Evolutionary conservation across 163 green algal genomes (phyloP).

Genomic region (Prototheca cutis): DNA sequence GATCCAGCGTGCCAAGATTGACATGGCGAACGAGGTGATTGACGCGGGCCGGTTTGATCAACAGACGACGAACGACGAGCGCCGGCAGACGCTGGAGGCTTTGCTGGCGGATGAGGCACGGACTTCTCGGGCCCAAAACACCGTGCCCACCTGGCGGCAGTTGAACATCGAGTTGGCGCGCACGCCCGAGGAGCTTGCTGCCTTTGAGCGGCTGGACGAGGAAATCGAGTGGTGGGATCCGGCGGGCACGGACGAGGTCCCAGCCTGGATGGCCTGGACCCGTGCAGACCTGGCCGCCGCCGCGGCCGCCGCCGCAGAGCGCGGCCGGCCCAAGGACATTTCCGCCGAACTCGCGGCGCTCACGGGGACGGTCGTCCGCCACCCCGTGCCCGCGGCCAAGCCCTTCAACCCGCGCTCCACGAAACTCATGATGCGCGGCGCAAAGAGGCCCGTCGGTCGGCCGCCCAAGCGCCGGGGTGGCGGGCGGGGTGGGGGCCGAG

Average conservation of each 20-base stretch:
- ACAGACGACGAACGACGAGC: constrained; percentile 85
- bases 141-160: constrained; percentile 45
- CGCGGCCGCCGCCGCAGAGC: constrained; percentile 1
- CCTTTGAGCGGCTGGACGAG: constrained; percentile 63
- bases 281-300: constrained; percentile 9
- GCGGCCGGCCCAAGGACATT: constrained; percentile 12
- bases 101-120: constrained; percentile 72
- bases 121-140: constrained; percentile 41
- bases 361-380: constrained; percentile 22
- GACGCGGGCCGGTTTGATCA: constrained; percentile 91
- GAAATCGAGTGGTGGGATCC: constrained; percentile 26
- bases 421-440: not conserved
- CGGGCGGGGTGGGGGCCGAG: not conserved
- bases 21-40: constrained; percentile 98
- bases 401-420: not conserved
- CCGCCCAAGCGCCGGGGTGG: not conserved
- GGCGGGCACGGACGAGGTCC: constrained; percentile 7
- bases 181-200: constrained; percentile 3
- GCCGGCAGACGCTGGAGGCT: constrained; percentile 79
- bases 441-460: not conserved
- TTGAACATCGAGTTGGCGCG: constrained; percentile 61
- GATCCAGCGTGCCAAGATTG: constrained; percentile 97
- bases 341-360: constrained; percentile 21
- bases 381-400: not conserved
- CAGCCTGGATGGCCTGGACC: constrained; percentile 16